Conservation (phyloP, 495 filamentous ascomycete species). For the Cercophora samala region DNA sequence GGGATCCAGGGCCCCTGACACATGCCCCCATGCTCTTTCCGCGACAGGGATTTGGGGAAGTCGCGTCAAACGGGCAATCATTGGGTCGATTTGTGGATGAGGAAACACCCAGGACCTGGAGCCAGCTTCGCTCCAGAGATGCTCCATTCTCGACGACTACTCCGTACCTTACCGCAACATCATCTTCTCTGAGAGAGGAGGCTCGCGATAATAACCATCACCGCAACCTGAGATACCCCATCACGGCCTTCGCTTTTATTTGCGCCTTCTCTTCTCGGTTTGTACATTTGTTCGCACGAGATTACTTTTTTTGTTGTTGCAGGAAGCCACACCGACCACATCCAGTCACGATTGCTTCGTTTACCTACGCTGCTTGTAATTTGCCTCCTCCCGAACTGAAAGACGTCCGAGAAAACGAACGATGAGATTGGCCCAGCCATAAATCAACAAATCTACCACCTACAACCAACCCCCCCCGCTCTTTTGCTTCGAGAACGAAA, state of each 20-base stretch:
- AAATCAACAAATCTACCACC: not conserved
- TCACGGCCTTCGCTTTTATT: not conserved
- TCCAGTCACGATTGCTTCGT: not conserved
- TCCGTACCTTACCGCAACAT: not conserved
- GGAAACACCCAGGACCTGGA: not conserved
- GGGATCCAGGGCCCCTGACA: constrained; percentile 16
- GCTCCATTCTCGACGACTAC: not conserved
- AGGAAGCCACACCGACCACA: not conserved
- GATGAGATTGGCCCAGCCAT: not conserved
- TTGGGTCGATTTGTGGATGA: not conserved
- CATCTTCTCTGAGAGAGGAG: constrained; percentile 10
- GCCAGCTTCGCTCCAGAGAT: constrained; percentile 2
- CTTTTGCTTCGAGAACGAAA: not conserved
- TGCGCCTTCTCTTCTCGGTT: constrained; percentile 7
- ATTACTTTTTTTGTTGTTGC: not conserved
- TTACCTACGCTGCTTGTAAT: not conserved
- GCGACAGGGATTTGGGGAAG: constrained; percentile 21
- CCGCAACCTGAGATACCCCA: constrained; percentile 1
- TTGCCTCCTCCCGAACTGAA: not conserved
- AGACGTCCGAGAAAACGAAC: constrained; percentile 2
- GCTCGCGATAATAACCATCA: constrained; percentile 1
- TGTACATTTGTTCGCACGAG: not conserved
- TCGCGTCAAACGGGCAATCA: constrained; percentile 16
- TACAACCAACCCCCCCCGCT: not conserved
- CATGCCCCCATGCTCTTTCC: constrained; percentile 12